phyloP scores from a whole-genome alignment of 2,329 filamentous ascomycete genomes.

The Phaeosphaeria sp. region DNA sequence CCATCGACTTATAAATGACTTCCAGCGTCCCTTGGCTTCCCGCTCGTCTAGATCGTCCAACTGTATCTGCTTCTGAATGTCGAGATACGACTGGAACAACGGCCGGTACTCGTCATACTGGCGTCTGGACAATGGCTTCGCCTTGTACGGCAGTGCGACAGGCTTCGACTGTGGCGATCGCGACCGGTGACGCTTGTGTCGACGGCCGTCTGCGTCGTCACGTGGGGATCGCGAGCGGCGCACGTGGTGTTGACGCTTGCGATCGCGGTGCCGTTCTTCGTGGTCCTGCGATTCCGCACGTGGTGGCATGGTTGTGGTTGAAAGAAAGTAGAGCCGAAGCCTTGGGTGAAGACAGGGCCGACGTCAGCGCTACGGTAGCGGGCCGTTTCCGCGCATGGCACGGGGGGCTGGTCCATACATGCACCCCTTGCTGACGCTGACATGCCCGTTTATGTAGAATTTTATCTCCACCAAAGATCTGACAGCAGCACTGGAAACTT shows the following conservation, averaged over 20 bases:
- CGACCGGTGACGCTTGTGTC: conserved; percentile 38
- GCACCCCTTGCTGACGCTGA: too few relatives aligned
- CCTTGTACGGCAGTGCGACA: conserved; percentile 66
- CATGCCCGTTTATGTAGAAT: too few relatives aligned
- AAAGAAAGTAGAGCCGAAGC: neutral
- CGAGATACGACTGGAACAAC: conserved; percentile 83
- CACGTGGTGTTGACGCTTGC: conserved; percentile 45
- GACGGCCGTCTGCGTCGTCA: conserved; percentile 28
- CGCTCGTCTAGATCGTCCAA: conserved; percentile 72
- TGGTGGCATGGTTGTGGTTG: conserved; percentile 12
- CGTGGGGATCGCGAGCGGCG: conserved; percentile 43
- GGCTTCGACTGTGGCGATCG: conserved; percentile 36
- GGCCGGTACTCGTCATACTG: conserved; percentile 72
- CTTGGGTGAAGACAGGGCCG: neutral
- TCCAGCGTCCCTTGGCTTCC: conserved; percentile 87
- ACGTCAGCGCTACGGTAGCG: neutral
- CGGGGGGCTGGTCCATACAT: too few relatives aligned
- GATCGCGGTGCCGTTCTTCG: conserved; percentile 32
- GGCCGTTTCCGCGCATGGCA: neutral
- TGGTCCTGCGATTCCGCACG: conserved; percentile 3
- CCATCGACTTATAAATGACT: conserved; percentile 91
- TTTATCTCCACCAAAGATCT: too few relatives aligned
- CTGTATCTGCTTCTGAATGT: conserved; percentile 81
- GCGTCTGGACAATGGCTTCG: conserved; percentile 69
- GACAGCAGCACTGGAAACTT: too few relatives aligned